These are phyloP conservation scores for Aaosphaeria arxii DNA, from an alignment of 2,329 filamentous ascomycete genomes.

Conservation along the genomic window DNA sequence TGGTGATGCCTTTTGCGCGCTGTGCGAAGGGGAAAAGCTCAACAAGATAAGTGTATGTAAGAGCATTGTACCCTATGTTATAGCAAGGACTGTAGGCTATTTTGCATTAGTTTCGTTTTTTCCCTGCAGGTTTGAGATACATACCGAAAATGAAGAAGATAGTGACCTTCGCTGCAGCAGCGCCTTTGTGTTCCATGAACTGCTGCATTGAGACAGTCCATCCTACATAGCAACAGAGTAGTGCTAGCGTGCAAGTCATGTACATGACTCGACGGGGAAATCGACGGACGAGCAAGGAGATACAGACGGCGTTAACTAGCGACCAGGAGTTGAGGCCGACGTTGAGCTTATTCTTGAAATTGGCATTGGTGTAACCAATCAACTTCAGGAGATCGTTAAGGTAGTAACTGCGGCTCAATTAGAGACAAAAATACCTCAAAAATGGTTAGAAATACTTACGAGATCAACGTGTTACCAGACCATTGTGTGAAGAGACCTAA, in stretches of 20 bases:
- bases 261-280: conserved; percentile 57
- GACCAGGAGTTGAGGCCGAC: conserved; percentile 59
- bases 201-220: conserved; percentile 51
- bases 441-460: conserved; percentile 4
- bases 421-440: background rate
- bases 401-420: conserved; percentile 48
- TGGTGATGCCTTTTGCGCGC: conserved; percentile 45
- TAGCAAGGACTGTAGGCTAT: conserved; percentile 48
- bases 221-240: conserved; percentile 30
- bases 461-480: conserved; percentile 60
- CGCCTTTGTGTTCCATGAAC: conserved; percentile 28
- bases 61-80: conserved; percentile 62
- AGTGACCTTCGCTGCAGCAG: conserved; percentile 44
- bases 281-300: conserved; percentile 54
- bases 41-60: conserved; percentile 57
- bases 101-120: too few species aligned
- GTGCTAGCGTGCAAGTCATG: conserved; percentile 38
- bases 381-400: conserved; percentile 59
- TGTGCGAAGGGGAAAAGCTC: conserved; percentile 50
- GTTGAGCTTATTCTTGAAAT: conserved; percentile 40
- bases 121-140: too few species aligned
- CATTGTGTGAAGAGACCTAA: conserved; percentile 67
- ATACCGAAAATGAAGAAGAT: conserved; percentile 47
- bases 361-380: conserved; percentile 54
- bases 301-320: conserved; percentile 54